phyloP scores from a whole-genome alignment of 2,329 filamentous ascomycete species.

The Colletotrichum costaricense region DNA sequence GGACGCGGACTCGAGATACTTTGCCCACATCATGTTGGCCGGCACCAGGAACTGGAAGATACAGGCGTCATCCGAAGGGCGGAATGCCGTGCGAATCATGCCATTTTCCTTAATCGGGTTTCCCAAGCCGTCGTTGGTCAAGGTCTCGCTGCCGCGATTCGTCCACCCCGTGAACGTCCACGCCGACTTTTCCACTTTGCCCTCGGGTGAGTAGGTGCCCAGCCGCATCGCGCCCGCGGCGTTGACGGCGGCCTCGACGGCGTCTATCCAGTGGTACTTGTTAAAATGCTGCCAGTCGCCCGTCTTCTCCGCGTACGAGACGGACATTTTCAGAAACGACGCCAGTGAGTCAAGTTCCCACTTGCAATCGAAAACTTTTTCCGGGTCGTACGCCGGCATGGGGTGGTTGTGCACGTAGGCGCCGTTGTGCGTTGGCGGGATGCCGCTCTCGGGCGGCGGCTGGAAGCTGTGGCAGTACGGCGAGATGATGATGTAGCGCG shows the following conservation, averaged over 20 bases:
- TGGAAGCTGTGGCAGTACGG: conserved; percentile 95
- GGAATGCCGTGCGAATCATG: conserved; percentile 87
- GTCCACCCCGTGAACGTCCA: conserved; percentile 86
- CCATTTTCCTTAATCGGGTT: conserved; percentile 87
- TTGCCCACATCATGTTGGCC: conserved; percentile 85
- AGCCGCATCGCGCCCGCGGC: conserved; percentile 77
- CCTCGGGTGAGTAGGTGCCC: conserved; percentile 76
- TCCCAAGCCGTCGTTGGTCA: conserved; percentile 80
- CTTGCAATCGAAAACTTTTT: conserved; percentile 85
- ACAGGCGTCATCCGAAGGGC: conserved; percentile 85
- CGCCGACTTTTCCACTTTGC: conserved; percentile 65
- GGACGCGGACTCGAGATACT: conserved; percentile 66
- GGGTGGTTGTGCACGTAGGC: conserved; percentile 67
- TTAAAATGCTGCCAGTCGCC: conserved; percentile 77
- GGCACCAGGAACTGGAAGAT: conserved; percentile 90
- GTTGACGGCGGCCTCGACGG: conserved; percentile 76
- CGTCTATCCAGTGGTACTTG: conserved; percentile 77
- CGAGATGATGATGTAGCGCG: conserved; percentile 73
- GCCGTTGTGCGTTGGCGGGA: conserved; percentile 67
- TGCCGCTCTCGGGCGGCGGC: conserved; percentile 79
- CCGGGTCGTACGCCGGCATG: conserved; percentile 74
- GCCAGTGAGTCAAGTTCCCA: conserved; percentile 92
- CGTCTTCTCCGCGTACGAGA: conserved; percentile 80
- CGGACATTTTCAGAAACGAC: conserved; percentile 83
- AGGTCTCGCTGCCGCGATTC: conserved; percentile 81